Evolutionary conservation across 2,329 filamentous ascomycete species (phyloP), one percentile per base, ranked within the genome.

Genomic region (Alternaria triticimaculans): DNA sequence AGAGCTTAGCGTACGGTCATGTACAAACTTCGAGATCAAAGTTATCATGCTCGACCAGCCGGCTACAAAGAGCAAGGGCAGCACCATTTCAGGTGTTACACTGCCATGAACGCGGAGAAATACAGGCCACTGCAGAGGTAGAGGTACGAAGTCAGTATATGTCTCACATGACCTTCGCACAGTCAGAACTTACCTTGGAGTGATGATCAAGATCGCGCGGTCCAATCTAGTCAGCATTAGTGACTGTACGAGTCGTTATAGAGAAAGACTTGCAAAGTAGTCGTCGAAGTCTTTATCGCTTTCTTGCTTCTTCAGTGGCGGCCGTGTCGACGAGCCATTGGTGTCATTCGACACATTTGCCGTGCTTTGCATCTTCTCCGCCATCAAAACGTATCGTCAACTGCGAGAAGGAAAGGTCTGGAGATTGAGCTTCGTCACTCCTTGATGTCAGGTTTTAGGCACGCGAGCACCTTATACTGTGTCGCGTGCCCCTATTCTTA

Each of bases 61-160:
- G n/a, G 82, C 87, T 30, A 93, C 83, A 62, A 90, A 85, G 6
- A 87, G 8, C 7, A 94, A 78, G 0, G 92, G 92, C 3, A 94
- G 75, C 33, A 94, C 87, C 85, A 94, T 87, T 72, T 91, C 88
- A 11, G 92, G 92, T 62, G 90, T 79, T 64, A 94, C 88, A 68
- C 88, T 91, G 72, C 92, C 92, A 74, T 93, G 91, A 76, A 94
- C 83, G 58, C 90, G 89, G 73, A 94, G 80, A 74, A 93, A 90
- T 60, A 89, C 85, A 12, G 92, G 92, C 85, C 90, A 89, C 85
- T 37, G 30, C 30, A 37, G 30, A 37, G 6, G 30, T 37, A 37
- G 30, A 37, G 7, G 30, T 37, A 37, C 30, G 14, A 37, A 37
- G 30, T 37, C 30, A 37, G 14, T 37, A 37, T 37, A 15, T 37